Evolutionary conservation across 2,329 filamentous ascomycete species (phyloP).

Genomic region (Arthrinium puccinioides): DNA sequence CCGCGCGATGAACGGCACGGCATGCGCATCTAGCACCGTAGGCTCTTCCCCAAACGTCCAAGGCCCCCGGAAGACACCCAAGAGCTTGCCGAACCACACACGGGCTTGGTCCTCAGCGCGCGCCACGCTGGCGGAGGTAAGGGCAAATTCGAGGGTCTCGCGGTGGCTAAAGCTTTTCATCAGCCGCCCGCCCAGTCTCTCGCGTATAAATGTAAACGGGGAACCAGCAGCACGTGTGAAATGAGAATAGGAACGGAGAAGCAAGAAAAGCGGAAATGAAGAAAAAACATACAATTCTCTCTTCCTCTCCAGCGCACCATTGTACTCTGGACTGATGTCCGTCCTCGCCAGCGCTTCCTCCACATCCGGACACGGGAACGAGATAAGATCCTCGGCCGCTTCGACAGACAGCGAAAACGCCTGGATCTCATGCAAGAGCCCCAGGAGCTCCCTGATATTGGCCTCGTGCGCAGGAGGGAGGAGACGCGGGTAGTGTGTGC

Average conservation of each 20-base stretch:
- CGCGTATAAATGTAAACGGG: background rate
- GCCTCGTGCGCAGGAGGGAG: background rate
- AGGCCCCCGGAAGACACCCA: background rate
- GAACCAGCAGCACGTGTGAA: background rate
- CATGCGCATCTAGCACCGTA: slow-evolving; percentile 5
- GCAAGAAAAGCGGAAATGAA: background rate
- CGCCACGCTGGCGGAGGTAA: background rate
- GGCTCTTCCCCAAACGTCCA: slow-evolving; percentile 4
- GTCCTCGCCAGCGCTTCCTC: slow-evolving; percentile 1
- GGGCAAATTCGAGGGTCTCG: background rate
- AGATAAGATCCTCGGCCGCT: background rate
- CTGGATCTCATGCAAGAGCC: slow-evolving; percentile 3
- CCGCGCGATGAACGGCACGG: slow-evolving; percentile 4
- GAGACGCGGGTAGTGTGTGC: background rate
- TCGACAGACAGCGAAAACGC: slow-evolving; percentile 3
- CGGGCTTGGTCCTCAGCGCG: slow-evolving; percentile 1
- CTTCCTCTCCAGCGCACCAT: slow-evolving; percentile 3
- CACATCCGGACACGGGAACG: background rate
- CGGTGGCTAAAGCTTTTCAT: too few relatives aligned
- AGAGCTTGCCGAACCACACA: background rate
- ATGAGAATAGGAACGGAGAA: background rate
- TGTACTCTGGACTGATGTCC: slow-evolving; percentile 1
- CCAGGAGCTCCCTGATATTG: background rate
- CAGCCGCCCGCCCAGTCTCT: background rate
- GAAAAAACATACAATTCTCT: slow-evolving; percentile 2